Base-by-base conservation (phyloP, 2,329 filamentous ascomycete species). In the Sporothrix pallida region DNA sequence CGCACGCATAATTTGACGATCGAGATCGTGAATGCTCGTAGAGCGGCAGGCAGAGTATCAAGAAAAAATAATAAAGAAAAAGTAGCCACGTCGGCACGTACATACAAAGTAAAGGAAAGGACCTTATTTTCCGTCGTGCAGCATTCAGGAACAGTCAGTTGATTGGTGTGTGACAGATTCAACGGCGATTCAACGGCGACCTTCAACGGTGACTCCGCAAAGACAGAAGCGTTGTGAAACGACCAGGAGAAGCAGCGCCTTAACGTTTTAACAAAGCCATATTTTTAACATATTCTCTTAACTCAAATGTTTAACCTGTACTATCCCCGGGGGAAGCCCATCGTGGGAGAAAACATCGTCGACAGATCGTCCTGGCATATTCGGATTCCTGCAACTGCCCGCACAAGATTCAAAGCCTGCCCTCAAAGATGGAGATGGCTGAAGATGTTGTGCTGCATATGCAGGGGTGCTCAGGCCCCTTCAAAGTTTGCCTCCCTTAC, bases 401-500 rank as follows among this genome's bases (percentile, higher is more conserved):
- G 23, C 23, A 26, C 23, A 26, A 26, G 23, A 37, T 8, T 17
- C 9, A 37, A 62, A 62, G 58, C 26, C 9, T 62, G 58, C 56
- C 5, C 31, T 6, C n/a, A n/a, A 26, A 62, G 31, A 62, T 62
- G 58, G 58, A 62, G 23, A 26, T 26, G 23, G 23, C 23, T 62
- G 60, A 9, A 44, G 37, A 20, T 44, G 17, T 44, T 63, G 31
- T 44, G 31, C 60, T 63, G 31, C 60, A 67, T 67, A 48, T 67
- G 62, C 44, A 67, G 62, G 62, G 62, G 62, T 67, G 62, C 62
- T 67, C 44, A 26, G 62, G 62, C 62, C 62, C 42, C 44, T 31
- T 67, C 48, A 48, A 26, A 3, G 17, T 26, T 48, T 26, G n/a
- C 44, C 42, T 67, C 42, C 6, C 62, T 26, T 37, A 37, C 42